These are phyloP conservation scores for Kitagawia praeruptora DNA, from an alignment of 129 eudicot species.

Conservation along the genomic window DNA sequence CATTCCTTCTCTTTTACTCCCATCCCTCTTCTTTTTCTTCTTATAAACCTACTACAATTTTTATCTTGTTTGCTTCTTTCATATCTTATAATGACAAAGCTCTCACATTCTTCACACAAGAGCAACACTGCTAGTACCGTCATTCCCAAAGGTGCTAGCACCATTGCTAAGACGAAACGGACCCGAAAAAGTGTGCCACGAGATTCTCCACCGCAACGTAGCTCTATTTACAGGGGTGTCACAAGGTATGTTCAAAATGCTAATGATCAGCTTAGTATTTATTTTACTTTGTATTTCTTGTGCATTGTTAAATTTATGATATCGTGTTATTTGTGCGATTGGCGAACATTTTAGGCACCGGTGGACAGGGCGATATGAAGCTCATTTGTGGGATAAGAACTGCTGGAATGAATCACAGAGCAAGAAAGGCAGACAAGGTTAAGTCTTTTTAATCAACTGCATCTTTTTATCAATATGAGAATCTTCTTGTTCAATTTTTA, in stretches of 20 bases:
- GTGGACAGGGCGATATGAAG: constrained; percentile 91
- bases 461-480: background rate
- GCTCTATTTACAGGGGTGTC: constrained; percentile 73
- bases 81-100: constrained; percentile 37
- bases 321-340: background rate
- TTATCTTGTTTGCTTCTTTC: background rate
- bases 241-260: constrained; percentile 34
- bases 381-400: constrained; percentile 89
- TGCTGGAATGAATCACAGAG: constrained; percentile 76
- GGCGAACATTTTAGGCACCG: constrained; percentile 50
- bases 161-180: constrained; percentile 30
- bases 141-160: background rate
- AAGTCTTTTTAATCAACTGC: background rate
- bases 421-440: constrained; percentile 94
- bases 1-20: constrained; percentile 1
- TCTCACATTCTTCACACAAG: constrained; percentile 25
- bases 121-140: background rate
- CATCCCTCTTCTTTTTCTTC: background rate
- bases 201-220: constrained; percentile 68
- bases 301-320: too few species aligned
- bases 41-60: background rate
- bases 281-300: background rate
- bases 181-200: constrained; percentile 55
- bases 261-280: background rate
- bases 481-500: background rate